A percentile compares a stretch with the other conserved stretches of the same genome.
Conservation (phyloP, 108 stramenopile species). For the Aurantiochytrium sp. region DNA sequence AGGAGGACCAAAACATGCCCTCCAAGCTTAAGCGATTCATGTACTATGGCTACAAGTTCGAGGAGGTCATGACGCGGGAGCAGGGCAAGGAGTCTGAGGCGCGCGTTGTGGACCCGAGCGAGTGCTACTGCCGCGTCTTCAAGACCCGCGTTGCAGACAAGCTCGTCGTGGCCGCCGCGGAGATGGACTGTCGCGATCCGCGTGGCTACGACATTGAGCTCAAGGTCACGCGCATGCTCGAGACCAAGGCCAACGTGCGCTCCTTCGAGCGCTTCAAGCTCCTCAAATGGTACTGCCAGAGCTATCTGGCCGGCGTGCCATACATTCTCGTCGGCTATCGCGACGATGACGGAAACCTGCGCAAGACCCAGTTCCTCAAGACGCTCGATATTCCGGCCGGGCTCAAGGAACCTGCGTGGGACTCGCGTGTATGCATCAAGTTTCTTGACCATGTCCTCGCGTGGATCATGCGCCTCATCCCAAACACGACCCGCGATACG, state of each 20-base stretch:
- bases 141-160: background rate
- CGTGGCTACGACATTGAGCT: background rate
- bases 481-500: background rate
- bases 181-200: conserved; percentile 27
- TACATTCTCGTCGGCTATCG: conserved; percentile 5
- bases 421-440: background rate
- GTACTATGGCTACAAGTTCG: conserved; percentile 33
- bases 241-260: background rate
- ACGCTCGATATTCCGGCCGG: background rate
- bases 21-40: background rate
- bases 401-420: background rate
- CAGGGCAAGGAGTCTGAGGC: background rate
- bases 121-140: conserved; percentile 1
- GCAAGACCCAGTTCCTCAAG: background rate
- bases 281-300: conserved; percentile 13
- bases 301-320: background rate
- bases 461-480: background rate
- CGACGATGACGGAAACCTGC: background rate
- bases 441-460: background rate
- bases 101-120: background rate
- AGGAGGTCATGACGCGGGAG: conserved; percentile 4
- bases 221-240: background rate
- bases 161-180: background rate
- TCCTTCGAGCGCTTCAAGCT: conserved; percentile 33
- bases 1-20: background rate